phyloP scores from a whole-genome alignment of 2,329 filamentous ascomycete genomes.

The Grosmannia serpens region DNA sequence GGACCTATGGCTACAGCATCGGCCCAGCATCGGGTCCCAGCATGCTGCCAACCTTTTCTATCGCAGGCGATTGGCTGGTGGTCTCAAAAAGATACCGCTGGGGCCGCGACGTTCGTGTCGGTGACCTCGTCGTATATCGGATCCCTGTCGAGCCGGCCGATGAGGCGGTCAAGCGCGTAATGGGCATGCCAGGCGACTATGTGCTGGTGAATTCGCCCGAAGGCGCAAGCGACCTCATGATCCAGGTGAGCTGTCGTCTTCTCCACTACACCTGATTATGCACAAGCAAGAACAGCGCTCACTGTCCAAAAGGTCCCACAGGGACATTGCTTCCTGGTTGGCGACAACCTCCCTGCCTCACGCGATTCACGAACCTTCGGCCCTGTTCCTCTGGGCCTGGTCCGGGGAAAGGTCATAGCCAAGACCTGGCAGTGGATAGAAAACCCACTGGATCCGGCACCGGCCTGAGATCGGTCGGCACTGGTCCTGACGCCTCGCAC shows the following conservation, averaged over 20 bases:
- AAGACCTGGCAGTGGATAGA: conserved; percentile 39
- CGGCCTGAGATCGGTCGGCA: not conserved
- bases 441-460: conserved; percentile 17
- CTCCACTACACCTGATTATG: not conserved
- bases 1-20: conserved; percentile 50
- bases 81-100: conserved; percentile 56
- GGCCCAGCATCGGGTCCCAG: conserved; percentile 58
- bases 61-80: conserved; percentile 56
- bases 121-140: conserved; percentile 70
- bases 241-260: conserved; percentile 60
- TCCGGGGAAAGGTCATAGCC: conserved; percentile 71
- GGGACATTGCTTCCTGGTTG: conserved; percentile 84
- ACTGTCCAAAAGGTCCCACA: conserved; percentile 56
- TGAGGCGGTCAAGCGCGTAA: conserved; percentile 66
- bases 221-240: conserved; percentile 38
- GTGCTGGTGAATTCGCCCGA: conserved; percentile 55
- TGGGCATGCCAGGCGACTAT: conserved; percentile 67
- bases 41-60: conserved; percentile 77
- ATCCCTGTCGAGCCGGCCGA: conserved; percentile 55
- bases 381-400: conserved; percentile 71
- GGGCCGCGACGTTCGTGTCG: conserved; percentile 57
- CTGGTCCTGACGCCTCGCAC: too few relatives aligned
- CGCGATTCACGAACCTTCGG: conserved; percentile 81
- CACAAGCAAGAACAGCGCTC: not conserved
- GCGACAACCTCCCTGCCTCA: conserved; percentile 77